Percentiles rank a stretch among this genome's conserved stretches.
These are phyloP conservation scores for Zymoseptoria passerinii DNA, from an alignment of 2,329 filamentous ascomycete species.

Conservation along the genomic window DNA sequence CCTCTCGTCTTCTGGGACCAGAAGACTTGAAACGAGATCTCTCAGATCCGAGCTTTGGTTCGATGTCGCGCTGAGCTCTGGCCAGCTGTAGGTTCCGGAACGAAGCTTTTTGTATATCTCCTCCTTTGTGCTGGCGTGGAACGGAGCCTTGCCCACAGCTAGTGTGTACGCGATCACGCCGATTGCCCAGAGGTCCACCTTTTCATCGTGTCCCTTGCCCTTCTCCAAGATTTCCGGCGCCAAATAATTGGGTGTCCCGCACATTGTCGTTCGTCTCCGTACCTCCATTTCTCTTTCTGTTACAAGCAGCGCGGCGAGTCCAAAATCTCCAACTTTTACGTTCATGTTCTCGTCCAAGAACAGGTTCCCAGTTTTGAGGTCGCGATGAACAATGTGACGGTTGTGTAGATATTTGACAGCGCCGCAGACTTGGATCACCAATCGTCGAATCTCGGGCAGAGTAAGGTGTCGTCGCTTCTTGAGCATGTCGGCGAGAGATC, in stretches of 20 bases:
- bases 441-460: conserved; percentile 87
- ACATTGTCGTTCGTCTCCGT: conserved; percentile 78
- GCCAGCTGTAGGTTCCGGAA: conserved; percentile 73
- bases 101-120: conserved; percentile 67
- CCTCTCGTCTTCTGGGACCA: conserved; percentile 65
- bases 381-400: conserved; percentile 91
- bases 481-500: conserved; percentile 95
- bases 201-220: conserved; percentile 92
- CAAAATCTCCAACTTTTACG: conserved; percentile 96
- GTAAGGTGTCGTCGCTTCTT: conserved; percentile 84
- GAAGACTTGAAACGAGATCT: conserved; percentile 66
- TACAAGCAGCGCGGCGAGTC: conserved; percentile 81
- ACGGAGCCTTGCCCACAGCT: conserved; percentile 91
- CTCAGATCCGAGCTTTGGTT: conserved; percentile 71
- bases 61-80: conserved; percentile 54
- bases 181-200: conserved; percentile 96
- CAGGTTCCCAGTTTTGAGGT: conserved; percentile 96
- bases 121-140: conserved; percentile 83
- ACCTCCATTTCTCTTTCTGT: conserved; percentile 84
- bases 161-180: conserved; percentile 98
- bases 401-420: conserved; percentile 97
- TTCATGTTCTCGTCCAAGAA: conserved; percentile 95
- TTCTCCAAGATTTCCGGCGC: conserved; percentile 94
- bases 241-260: conserved; percentile 96
- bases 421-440: conserved; percentile 88